These are phyloP conservation scores for Eucalyptus melliodora DNA, from an alignment of 345 rosid species.

Conservation along the genomic window DNA sequence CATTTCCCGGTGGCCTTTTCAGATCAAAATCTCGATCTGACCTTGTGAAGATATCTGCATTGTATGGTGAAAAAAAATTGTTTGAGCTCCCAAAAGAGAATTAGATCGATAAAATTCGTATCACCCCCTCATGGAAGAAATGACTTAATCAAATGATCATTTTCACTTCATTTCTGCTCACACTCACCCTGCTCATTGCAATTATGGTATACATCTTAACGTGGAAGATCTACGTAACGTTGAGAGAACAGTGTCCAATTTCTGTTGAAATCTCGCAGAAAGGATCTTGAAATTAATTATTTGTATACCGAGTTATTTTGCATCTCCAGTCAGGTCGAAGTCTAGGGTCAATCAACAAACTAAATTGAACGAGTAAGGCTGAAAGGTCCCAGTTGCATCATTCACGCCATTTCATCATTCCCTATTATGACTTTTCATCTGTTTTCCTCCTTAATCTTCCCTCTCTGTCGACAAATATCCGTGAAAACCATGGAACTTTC, in stretches of 20 bases:
- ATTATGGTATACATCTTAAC: neutral
- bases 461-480: neutral
- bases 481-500: neutral
- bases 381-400: constrained; percentile 13
- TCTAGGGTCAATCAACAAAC: neutral
- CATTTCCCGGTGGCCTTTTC: constrained; percentile 5
- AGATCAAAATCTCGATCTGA: constrained; percentile 7
- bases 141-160: neutral
- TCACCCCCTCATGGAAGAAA: neutral
- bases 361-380: neutral
- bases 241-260: neutral
- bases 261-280: neutral
- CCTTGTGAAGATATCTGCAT: neutral
- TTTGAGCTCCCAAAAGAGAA: neutral
- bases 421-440: neutral
- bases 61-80: neutral
- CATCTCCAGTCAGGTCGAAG: neutral
- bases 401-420: constrained; percentile 14
- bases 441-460: neutral
- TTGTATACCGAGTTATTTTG: neutral
- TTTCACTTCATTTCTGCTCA: neutral
- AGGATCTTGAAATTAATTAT: neutral
- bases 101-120: neutral
- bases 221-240: neutral
- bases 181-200: neutral